phyloP scores from a whole-genome alignment of 192 early-diverging fungal species.

The Entophlyctis luteolus region DNA sequence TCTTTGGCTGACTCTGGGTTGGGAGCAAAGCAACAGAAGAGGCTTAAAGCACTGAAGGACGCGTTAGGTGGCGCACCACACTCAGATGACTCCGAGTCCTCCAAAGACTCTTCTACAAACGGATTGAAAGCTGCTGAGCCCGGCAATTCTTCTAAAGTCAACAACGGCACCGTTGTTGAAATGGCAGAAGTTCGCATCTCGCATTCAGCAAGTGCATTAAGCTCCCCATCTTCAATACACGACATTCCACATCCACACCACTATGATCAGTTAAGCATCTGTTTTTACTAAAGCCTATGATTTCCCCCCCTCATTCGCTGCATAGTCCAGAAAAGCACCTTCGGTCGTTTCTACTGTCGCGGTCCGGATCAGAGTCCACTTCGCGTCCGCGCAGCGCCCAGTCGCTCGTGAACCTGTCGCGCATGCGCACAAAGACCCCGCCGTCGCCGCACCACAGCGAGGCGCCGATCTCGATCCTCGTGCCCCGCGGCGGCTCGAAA shows the following conservation, averaged over 20 bases:
- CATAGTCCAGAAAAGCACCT: slow-evolving; percentile 12
- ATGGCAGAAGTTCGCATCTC: neutral
- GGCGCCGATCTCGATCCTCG: neutral
- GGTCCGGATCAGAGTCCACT: neutral
- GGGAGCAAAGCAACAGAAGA: neutral
- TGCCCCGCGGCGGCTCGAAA: neutral
- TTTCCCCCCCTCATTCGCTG: neutral
- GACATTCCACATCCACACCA: slow-evolving; percentile 15
- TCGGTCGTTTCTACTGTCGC: too few species aligned
- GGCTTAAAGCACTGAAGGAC: neutral
- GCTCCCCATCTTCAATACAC: neutral
- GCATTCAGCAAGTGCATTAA: neutral
- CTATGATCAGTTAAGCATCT: slow-evolving; percentile 9
- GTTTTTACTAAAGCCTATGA: neutral
- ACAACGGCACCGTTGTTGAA: neutral
- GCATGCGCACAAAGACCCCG: slow-evolving; percentile 8
- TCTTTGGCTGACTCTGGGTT: slow-evolving; percentile 12
- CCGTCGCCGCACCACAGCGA: slow-evolving; percentile 12
- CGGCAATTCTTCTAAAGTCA: neutral
- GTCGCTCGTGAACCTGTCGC: neutral
- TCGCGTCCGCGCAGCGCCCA: neutral
- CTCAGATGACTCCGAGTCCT: neutral
- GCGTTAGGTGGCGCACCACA: neutral
- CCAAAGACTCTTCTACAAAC: neutral
- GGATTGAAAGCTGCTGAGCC: neutral